Evolutionary conservation across 371 early-diverging fungal genomes (phyloP), one percentile per base, ranked within the genome.

Genomic region (Dichotomocladium elegans): DNA sequence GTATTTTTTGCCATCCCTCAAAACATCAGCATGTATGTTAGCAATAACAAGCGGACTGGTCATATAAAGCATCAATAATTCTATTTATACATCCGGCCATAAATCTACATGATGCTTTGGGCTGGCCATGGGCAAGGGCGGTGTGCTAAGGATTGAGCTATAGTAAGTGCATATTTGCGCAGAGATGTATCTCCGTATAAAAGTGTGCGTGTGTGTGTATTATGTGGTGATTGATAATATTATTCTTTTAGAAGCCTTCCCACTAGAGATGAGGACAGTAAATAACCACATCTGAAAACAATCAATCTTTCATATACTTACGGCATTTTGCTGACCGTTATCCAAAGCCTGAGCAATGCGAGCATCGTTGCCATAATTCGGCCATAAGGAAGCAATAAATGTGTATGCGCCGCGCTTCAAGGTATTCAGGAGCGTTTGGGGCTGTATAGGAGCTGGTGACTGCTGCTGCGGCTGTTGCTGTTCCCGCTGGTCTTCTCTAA

Each of bases 311-410:
- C n/a, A n/a, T n/a, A 4, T 27, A 54, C 41, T 55, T 52, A 55
- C 58, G 41, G 51, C 54, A 10, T 65, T 51, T 28, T 64, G 56
- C 54, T 60, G 60, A 35, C 49, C 68, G 45, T 74, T 70, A 24
- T 74, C 61, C 50, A 71, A 58, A 4, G 69, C 75, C 47, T 71
- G 70, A 4, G 72, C 75, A 33, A 68, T 56, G 24, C 55, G 66
- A 6, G 69, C 69, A 57, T 71, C 70, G 14, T 60, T 60, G 17
- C 69, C 72, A 49, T 72, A 75, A 19, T 57, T 64, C 19, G 76
- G 76, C 68, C 70, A 76, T 35, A 76, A 58, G 4, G 76, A 76
- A 7, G 70, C 68, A 30, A 72, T 37, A 51, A 76, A 76, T 4
- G 66, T 55, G 41, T 70, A 70, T 8, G 55, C 47, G 9, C 72